Base-by-base conservation (phyloP, 208 protist species). In the Wallacemonas sp. region DNA sequence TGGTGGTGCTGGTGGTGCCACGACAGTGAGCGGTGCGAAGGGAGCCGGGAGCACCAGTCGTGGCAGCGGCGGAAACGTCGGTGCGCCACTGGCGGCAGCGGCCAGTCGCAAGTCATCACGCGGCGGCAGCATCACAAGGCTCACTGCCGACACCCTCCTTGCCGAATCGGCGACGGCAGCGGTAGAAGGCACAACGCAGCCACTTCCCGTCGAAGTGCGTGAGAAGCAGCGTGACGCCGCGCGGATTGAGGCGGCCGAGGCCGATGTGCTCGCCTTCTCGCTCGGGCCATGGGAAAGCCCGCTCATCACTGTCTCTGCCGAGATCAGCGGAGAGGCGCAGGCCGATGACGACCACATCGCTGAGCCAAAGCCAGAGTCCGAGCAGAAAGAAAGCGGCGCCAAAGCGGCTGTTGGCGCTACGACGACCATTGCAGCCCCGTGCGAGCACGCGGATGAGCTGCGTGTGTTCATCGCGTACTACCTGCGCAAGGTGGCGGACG, bases 261-360 rank as follows among this genome's bases (percentile, higher is more conserved):
- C 9, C 3, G 52, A 58, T 21, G 19, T 39, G 19, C 32, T 58
- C 12, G 6, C 26, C 30, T 58, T 58, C 52, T 58, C 52, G 6
- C 29, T 58, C 29, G 52, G 52, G 3, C 52, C 52, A 12, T 58
- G 52, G 52, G 52, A n/a, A n/a, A n/a, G n/a, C n/a, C n/a, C n/a
- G n/a, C n/a, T n/a, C n/a, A n/a, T n/a, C n/a, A n/a, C n/a, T n/a
- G n/a, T n/a, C n/a, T n/a, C n/a, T n/a, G n/a, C n/a, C n/a, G n/a
- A n/a, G n/a, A n/a, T n/a, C n/a, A n/a, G n/a, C n/a, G n/a, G n/a
- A n/a, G n/a, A 41, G 19, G 32, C 36, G 14, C 36, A 6, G 32
- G 26, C 52, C 30, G 19, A 24, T 43, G 0, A 5, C 26, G 21
- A 26, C 47, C n/a, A 19, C 30, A 32, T 23, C 16, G 0, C 47